A percentile compares a stretch with the other conserved stretches of the same genome.
These are phyloP conservation scores for Leccinum ochraceum DNA, from an alignment of 768 basidiomycete species.

Conservation along the genomic window DNA sequence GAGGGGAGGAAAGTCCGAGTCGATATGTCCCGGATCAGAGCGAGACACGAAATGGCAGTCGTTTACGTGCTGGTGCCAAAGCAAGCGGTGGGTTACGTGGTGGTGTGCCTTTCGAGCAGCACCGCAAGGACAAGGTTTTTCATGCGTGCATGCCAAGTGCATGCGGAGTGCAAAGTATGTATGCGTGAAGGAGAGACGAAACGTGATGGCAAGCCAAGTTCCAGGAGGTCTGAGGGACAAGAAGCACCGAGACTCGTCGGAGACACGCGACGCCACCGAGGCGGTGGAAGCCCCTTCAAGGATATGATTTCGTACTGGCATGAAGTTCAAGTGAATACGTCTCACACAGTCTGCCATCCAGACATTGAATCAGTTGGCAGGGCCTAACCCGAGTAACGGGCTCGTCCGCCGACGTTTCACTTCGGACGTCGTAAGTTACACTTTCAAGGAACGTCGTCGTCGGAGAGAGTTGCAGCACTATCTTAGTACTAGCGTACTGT, in stretches of 20 bases:
- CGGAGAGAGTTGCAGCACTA: background rate
- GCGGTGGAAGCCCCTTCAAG: background rate
- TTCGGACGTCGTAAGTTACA: background rate
- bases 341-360: background rate
- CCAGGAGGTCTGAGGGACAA: background rate
- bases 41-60: conserved; percentile 5
- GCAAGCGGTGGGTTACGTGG: conserved; percentile 11
- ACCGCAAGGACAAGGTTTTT: conserved; percentile 35
- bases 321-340: background rate
- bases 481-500: background rate
- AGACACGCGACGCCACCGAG: background rate
- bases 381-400: background rate
- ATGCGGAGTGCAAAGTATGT: background rate
- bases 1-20: background rate
- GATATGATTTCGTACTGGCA: background rate
- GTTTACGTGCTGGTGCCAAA: background rate
- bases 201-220: background rate
- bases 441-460: background rate
- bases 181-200: conserved; percentile 4
- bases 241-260: background rate
- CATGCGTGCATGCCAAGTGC: background rate
- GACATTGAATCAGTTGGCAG: background rate
- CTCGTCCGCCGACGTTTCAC: background rate
- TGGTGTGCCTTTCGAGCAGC: conserved; percentile 26
- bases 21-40: conserved; percentile 19